Conservation (phyloP, 768 basidiomycete genomes). For the Hygrocybe punicea region DNA sequence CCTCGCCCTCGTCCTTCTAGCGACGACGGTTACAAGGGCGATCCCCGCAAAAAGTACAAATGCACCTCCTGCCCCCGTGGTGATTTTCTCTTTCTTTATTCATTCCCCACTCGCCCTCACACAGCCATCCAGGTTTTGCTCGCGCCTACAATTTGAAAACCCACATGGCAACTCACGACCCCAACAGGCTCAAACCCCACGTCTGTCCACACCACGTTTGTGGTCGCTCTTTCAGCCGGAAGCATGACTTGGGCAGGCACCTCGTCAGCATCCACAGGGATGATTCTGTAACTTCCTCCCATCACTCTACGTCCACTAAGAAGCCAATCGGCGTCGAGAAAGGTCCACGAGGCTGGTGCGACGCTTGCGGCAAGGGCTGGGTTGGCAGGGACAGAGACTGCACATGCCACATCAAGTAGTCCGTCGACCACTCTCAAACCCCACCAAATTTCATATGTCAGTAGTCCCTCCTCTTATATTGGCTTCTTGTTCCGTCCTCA, state of each 20-base stretch:
- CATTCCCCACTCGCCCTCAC: slow-evolving; percentile 8
- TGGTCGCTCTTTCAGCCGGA: slow-evolving; percentile 87
- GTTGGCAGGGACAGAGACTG: slow-evolving; percentile 54
- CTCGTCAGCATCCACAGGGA: slow-evolving; percentile 81
- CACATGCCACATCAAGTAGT: slow-evolving; percentile 64
- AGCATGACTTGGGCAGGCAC: slow-evolving; percentile 91
- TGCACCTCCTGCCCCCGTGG: slow-evolving; percentile 73
- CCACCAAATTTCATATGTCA: slow-evolving; percentile 31
- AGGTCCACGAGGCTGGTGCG: slow-evolving; percentile 66
- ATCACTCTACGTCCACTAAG: slow-evolving; percentile 38
- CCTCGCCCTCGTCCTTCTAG: slow-evolving; percentile 38
- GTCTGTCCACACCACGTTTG: slow-evolving; percentile 83
- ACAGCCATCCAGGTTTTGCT: slow-evolving; percentile 65
- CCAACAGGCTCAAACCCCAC: slow-evolving; percentile 85
- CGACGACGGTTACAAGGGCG: slow-evolving; percentile 52
- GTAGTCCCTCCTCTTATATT: slow-evolving; percentile 8
- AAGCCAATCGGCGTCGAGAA: slow-evolving; percentile 67
- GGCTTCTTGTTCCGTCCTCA: slow-evolving; percentile 9
- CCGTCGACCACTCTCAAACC: slow-evolving; percentile 10
- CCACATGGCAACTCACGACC: slow-evolving; percentile 92
- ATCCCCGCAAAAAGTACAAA: slow-evolving; percentile 75
- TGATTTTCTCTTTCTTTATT: slow-evolving; percentile 29
- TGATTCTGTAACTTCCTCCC: slow-evolving; percentile 45
- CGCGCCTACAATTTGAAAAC: slow-evolving; percentile 94
- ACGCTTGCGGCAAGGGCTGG: slow-evolving; percentile 68